Conservation (phyloP, 352 stramenopile species). For the Globisporangium paroecandrum region DNA sequence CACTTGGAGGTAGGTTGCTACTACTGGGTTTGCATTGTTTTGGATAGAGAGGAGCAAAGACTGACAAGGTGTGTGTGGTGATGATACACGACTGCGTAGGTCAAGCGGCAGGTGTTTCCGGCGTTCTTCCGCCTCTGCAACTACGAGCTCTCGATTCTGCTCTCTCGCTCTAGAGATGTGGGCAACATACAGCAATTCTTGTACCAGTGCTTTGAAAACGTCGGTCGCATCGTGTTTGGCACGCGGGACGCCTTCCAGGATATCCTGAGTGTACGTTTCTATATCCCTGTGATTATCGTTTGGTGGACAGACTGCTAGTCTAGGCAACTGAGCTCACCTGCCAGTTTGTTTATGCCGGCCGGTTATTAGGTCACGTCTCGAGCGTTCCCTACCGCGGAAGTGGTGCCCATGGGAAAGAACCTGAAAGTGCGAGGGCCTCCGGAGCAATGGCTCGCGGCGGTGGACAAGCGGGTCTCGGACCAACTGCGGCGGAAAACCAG, state of each 20-base stretch:
- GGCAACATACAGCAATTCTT: conserved; percentile 53
- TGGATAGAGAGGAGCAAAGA: no score
- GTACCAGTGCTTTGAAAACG: conserved; percentile 71
- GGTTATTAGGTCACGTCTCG: conserved; percentile 26
- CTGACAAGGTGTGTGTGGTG: no score
- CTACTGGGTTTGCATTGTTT: no score
- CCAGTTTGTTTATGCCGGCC: background rate
- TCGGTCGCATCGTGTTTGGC: conserved; percentile 53
- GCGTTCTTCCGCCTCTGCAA: conserved; percentile 66
- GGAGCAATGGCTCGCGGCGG: conserved; percentile 59
- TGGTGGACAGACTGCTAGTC: no score
- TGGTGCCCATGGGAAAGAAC: conserved; percentile 65
- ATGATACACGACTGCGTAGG: conserved; percentile 14
- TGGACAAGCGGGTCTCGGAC: conserved; percentile 59
- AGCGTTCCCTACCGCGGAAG: conserved; percentile 35
- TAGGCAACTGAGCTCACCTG: background rate
- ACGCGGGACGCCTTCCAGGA: conserved; percentile 58
- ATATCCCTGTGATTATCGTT: no score
- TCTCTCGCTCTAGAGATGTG: conserved; percentile 46
- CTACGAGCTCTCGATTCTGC: conserved; percentile 45
- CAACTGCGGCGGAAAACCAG: conserved; percentile 54
- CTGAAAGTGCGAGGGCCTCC: conserved; percentile 64
- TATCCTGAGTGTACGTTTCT: conserved; percentile 33
- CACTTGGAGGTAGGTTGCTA: conserved; percentile 40
- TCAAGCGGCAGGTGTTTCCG: conserved; percentile 59